Conservation (phyloP, 73 alveolate species). For the Paraurostyla sp. region DNA sequence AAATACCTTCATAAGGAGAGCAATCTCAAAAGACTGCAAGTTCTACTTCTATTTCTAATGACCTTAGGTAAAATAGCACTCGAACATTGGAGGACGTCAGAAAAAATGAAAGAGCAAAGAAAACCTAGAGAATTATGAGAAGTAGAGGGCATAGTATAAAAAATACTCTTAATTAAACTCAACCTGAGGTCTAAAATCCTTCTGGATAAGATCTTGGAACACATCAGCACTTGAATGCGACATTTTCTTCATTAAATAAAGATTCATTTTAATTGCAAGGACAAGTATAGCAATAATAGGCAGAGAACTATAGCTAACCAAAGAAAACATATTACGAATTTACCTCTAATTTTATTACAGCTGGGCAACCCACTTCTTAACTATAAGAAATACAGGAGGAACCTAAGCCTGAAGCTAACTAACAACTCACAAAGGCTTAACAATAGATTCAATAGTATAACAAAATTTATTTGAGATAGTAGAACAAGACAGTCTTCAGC, state of each 20-base stretch:
- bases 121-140: not conserved
- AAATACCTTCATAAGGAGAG: not conserved
- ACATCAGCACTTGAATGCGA: not conserved
- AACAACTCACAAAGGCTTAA: not conserved
- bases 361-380: slow-evolving; percentile 9
- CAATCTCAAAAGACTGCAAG: slow-evolving; percentile 13
- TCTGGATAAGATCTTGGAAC: too few relatives aligned
- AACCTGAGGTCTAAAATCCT: too few relatives aligned
- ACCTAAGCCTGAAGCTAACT: not conserved
- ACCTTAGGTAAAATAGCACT: not conserved
- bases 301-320: not conserved
- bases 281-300: not conserved
- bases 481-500: not conserved
- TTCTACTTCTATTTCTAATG: slow-evolving; percentile 3
- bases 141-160: not conserved
- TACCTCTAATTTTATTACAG: not conserved
- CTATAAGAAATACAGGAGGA: slow-evolving; percentile 5
- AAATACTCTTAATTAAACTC: too few relatives aligned
- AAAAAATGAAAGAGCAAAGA: not conserved
- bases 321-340: not conserved
- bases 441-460: not conserved
- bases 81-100: not conserved
- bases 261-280: not conserved
- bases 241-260: not conserved
- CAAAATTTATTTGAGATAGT: not conserved